Percentiles rank a stretch among this genome's conserved stretches.
Evolutionary conservation across 2,329 filamentous ascomycete species (phyloP).

Genomic region (Venturia oleaginea): DNA sequence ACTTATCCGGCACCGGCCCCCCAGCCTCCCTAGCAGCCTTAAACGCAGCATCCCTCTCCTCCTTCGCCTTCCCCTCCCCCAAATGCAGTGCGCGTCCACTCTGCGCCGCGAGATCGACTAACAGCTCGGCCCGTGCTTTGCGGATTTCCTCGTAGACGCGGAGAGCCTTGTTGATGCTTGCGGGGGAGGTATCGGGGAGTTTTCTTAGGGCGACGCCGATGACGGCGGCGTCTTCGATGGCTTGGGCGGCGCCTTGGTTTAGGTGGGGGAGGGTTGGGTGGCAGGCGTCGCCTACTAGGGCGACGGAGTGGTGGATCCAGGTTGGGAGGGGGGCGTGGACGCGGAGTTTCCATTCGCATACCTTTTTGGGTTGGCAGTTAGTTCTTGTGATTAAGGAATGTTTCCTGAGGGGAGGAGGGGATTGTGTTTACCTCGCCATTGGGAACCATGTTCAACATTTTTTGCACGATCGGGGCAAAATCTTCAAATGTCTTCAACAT

Average conservation of each 20-base stretch:
- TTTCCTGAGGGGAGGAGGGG: too few relatives aligned
- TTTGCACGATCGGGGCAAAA: slow-evolving; percentile 52
- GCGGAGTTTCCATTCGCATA: slow-evolving; percentile 58
- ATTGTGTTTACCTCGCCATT: slow-evolving; percentile 47
- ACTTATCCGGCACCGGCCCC: slow-evolving; percentile 39
- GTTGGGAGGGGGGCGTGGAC: slow-evolving; percentile 53
- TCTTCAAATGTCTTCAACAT: slow-evolving; percentile 52
- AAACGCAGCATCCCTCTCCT: slow-evolving; percentile 49
- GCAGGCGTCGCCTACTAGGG: slow-evolving; percentile 51
- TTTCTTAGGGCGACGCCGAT: slow-evolving; percentile 43
- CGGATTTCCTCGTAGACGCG: slow-evolving; percentile 48
- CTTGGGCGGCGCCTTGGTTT: slow-evolving; percentile 55
- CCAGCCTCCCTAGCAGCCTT: slow-evolving; percentile 34
- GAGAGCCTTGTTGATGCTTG: slow-evolving; percentile 44
- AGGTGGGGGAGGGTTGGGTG: slow-evolving; percentile 57
- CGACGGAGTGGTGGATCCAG: slow-evolving; percentile 47
- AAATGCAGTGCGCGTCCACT: slow-evolving; percentile 47
- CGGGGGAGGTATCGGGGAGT: slow-evolving; percentile 37
- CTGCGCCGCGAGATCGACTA: slow-evolving; percentile 49
- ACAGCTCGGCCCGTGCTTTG: slow-evolving; percentile 46
- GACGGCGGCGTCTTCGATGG: slow-evolving; percentile 54
- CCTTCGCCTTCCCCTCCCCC: slow-evolving; percentile 49
- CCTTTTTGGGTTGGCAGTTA: too few relatives aligned
- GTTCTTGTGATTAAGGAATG: too few relatives aligned
- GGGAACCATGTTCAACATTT: slow-evolving; percentile 52